These are phyloP conservation scores for Ophioceras dolichostomum DNA, from an alignment of 2,329 filamentous ascomycete genomes.

Conservation along the genomic window DNA sequence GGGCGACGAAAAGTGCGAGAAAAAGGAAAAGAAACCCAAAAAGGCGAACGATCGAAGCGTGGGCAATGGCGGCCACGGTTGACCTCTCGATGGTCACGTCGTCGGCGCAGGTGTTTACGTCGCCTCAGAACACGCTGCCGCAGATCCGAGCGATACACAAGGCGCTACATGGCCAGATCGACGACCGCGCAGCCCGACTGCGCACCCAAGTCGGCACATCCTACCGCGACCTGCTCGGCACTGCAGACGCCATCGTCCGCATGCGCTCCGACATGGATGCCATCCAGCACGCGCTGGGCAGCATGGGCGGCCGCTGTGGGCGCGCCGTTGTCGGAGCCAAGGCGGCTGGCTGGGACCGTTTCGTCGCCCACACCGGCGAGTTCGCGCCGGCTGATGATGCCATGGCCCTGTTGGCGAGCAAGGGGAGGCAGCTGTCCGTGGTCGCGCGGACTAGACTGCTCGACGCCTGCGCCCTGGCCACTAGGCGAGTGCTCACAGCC, in stretches of 20 bases:
- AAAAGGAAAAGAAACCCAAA: too few species aligned
- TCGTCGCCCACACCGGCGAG: conserved; percentile 20
- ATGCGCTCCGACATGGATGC: conserved; percentile 71
- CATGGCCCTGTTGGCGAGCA: background rate
- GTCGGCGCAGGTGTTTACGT: conserved; percentile 40
- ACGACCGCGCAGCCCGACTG: conserved; percentile 49
- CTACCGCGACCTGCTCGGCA: conserved; percentile 84
- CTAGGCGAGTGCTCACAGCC: conserved; percentile 34
- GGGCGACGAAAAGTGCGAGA: too few species aligned
- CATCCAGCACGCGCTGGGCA: conserved; percentile 58
- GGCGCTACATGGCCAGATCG: conserved; percentile 42
- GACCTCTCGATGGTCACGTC: conserved; percentile 34
- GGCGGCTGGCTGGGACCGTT: conserved; percentile 39
- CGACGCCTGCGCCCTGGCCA: conserved; percentile 36
- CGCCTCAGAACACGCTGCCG: conserved; percentile 41
- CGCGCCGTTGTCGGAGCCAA: conserved; percentile 55
- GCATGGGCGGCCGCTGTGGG: conserved; percentile 68
- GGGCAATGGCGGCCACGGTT: too few species aligned
- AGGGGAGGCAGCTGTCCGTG: background rate
- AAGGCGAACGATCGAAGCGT: too few species aligned
- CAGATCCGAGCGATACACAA: conserved; percentile 53
- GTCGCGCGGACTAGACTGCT: conserved; percentile 36
- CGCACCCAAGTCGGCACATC: conserved; percentile 52
- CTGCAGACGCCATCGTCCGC: conserved; percentile 83
- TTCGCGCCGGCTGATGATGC: conserved; percentile 7